These are phyloP conservation scores for Hysterangium stoloniferum DNA, from an alignment of 768 basidiomycete species.

Conservation along the genomic window DNA sequence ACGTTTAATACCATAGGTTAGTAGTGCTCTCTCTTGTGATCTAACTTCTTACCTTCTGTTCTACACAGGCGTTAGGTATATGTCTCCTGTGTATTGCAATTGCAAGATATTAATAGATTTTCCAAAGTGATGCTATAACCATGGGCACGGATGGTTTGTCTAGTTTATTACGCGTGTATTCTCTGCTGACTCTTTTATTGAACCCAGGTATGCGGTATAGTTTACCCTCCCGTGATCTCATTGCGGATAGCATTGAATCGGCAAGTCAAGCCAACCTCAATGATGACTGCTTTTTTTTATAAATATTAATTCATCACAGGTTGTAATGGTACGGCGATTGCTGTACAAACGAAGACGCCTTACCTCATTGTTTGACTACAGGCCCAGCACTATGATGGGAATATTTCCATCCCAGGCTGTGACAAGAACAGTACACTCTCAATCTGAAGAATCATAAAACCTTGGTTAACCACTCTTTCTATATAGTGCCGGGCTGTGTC, in stretches of 20 bases:
- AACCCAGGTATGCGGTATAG: conserved; percentile 76
- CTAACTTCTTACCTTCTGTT: neutral
- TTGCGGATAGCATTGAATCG: conserved; percentile 85
- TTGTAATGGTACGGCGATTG: conserved; percentile 40
- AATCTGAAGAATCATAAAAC: neutral
- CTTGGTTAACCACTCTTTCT: neutral
- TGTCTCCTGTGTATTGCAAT: conserved; percentile 11
- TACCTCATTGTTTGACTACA: conserved; percentile 20
- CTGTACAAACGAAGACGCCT: neutral
- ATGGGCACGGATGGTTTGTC: conserved; percentile 81
- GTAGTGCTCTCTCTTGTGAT: neutral
- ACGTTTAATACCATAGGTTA: conserved; percentile 79
- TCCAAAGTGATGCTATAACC: conserved; percentile 70
- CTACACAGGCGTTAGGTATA: conserved; percentile 45
- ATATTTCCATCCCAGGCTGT: conserved; percentile 81
- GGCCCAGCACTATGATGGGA: conserved; percentile 87
- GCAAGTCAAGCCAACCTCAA: conserved; percentile 29
- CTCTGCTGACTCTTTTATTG: neutral
- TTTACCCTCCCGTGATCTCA: conserved; percentile 79
- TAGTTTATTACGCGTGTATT: neutral
- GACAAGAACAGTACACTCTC: conserved; percentile 63
- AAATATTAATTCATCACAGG: conserved; percentile 25
- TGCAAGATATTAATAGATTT: neutral
- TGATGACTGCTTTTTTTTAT: neutral
- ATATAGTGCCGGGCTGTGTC: conserved; percentile 67